A percentile compares a stretch with the other conserved stretches of the same genome.
Evolutionary conservation across 805 yeast species (phyloP).

Genomic region (Saturnispora sekii): DNA sequence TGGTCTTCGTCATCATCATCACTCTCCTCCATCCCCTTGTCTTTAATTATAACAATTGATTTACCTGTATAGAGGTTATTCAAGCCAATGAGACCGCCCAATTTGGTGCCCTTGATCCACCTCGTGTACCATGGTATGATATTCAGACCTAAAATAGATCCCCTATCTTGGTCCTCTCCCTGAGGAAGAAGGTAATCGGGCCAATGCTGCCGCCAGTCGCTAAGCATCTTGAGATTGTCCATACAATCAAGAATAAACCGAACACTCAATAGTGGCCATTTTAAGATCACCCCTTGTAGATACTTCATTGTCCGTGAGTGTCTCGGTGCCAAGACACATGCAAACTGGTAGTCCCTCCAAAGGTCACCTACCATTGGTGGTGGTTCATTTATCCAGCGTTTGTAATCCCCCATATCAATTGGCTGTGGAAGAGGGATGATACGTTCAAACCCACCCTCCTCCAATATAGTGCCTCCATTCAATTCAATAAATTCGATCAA

Average conservation of each 20-base stretch:
- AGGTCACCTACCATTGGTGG: not conserved
- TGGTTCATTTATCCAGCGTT: not conserved
- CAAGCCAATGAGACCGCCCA: slow-evolving; percentile 35
- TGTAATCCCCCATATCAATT: not conserved
- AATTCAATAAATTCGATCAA: slow-evolving; percentile 6
- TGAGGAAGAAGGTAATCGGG: slow-evolving; percentile 55
- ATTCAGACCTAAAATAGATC: slow-evolving; percentile 29
- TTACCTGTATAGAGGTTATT: slow-evolving; percentile 30
- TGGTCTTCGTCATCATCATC: not conserved
- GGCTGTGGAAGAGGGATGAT: slow-evolving; percentile 4
- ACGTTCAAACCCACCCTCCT: slow-evolving; percentile 10
- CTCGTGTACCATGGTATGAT: slow-evolving; percentile 34
- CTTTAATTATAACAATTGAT: slow-evolving; percentile 29
- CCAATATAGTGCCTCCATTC: slow-evolving; percentile 10
- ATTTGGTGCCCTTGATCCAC: slow-evolving; percentile 21
- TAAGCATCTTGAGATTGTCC: slow-evolving; percentile 9
- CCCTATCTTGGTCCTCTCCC: slow-evolving; percentile 43
- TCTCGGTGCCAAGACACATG: slow-evolving; percentile 52
- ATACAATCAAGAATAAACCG: slow-evolving; percentile 45
- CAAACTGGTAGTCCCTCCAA: slow-evolving; percentile 34
- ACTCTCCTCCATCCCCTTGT: slow-evolving; percentile 9
- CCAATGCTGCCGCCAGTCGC: slow-evolving; percentile 32
- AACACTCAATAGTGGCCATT: slow-evolving; percentile 76
- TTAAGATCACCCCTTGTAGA: slow-evolving; percentile 64
- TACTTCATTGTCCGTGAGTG: slow-evolving; percentile 64